phyloP scores from a whole-genome alignment of 2,329 filamentous ascomycete genomes.

The Penicillium fuscoglaucum region DNA sequence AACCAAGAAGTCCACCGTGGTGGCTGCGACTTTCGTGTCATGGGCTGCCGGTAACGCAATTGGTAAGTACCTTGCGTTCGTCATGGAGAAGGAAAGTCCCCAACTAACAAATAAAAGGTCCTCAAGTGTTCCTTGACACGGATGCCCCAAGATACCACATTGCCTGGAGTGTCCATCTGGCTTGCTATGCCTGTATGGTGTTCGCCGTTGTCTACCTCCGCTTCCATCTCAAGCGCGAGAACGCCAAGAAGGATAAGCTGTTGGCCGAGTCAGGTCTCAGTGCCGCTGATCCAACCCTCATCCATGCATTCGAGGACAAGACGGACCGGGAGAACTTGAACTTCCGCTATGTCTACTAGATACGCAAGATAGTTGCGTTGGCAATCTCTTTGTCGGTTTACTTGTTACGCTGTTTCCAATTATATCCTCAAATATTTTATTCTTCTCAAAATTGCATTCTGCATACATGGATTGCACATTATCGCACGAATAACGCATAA shows the following conservation, averaged over 20 bases:
- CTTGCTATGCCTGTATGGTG: slow-evolving; percentile 65
- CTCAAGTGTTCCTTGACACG: slow-evolving; percentile 62
- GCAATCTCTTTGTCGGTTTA: neutral
- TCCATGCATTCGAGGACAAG: slow-evolving; percentile 63
- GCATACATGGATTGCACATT: too few relatives aligned
- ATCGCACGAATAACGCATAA: too few relatives aligned
- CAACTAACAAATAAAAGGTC: slow-evolving; percentile 38
- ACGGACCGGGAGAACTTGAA: slow-evolving; percentile 63
- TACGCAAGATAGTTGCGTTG: neutral
- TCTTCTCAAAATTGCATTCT: neutral
- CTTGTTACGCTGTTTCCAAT: neutral
- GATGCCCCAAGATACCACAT: slow-evolving; percentile 67
- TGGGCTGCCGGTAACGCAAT: slow-evolving; percentile 70
- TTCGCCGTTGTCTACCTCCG: slow-evolving; percentile 25
- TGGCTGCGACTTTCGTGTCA: slow-evolving; percentile 69
- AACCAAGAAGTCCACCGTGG: slow-evolving; percentile 69
- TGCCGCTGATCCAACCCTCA: slow-evolving; percentile 44
- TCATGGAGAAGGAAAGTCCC: neutral
- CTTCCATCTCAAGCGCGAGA: slow-evolving; percentile 42
- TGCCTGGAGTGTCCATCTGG: slow-evolving; percentile 68
- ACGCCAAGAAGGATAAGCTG: slow-evolving; percentile 57
- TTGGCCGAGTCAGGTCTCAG: slow-evolving; percentile 45
- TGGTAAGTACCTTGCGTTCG: slow-evolving; percentile 41
- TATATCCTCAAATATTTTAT: neutral
- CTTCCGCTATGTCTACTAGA: slow-evolving; percentile 58